Evolutionary conservation across 1,284 basidiomycete genomes (phyloP).

Genomic region (Pseudozyma sp.): DNA sequence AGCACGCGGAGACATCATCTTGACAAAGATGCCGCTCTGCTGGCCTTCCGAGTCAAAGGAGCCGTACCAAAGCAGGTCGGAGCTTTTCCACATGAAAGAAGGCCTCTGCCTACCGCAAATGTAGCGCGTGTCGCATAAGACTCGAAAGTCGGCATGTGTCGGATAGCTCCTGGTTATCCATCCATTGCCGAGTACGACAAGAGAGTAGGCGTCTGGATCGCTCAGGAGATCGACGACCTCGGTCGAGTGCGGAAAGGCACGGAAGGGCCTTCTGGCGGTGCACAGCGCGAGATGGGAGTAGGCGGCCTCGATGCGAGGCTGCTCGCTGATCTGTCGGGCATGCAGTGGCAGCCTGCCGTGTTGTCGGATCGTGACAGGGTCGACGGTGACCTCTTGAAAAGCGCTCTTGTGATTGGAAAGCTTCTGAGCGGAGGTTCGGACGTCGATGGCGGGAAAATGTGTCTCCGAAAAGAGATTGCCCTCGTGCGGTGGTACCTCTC

Average conservation of each 20-base stretch:
- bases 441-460: conserved; percentile 12
- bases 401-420: neutral
- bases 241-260: no score
- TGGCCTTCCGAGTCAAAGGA: neutral
- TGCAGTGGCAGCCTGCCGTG: conserved; percentile 1
- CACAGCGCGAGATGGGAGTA: conserved; percentile 32
- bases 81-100: neutral
- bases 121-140: neutral
- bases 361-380: conserved; percentile 21
- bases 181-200: neutral
- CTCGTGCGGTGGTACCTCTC: neutral
- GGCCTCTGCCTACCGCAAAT: neutral
- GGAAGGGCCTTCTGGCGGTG: conserved; percentile 4
- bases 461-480: neutral
- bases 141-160: neutral
- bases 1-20: no score
- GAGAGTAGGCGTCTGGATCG: conserved; percentile 5
- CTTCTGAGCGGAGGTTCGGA: neutral
- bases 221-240: conserved; percentile 6
- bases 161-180: neutral
- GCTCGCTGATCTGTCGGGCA: neutral
- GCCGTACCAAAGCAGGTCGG: neutral
- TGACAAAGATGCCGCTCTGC: neutral
- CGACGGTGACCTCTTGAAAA: neutral
- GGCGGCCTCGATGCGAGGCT: conserved; percentile 6